Conservation (phyloP, 176 grass and related monocot species). For the Musa beccarii region DNA sequence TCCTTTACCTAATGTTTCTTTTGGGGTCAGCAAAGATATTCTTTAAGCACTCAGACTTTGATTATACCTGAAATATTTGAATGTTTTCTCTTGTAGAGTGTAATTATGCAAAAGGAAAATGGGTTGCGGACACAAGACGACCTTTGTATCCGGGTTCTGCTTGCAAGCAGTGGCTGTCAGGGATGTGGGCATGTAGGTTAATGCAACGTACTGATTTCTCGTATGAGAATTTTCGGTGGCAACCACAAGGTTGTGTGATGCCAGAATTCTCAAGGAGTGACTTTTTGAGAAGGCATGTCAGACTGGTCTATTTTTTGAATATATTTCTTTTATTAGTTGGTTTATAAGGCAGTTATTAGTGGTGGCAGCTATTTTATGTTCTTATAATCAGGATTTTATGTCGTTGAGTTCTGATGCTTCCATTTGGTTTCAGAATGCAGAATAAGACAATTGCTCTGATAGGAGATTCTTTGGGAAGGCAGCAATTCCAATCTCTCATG, state of each 20-base stretch:
- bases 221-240: constrained; percentile 74
- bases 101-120: constrained; percentile 85
- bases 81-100: constrained; percentile 43
- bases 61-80: constrained; percentile 10
- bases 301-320: background rate
- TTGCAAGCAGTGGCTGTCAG: constrained; percentile 80
- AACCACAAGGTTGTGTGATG: constrained; percentile 67
- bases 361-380: background rate
- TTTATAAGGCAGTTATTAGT: background rate
- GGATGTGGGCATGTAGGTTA: constrained; percentile 93
- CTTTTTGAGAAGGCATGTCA: constrained; percentile 54
- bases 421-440: constrained; percentile 50
- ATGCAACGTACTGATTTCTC: constrained; percentile 65
- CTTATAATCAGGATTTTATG: background rate
- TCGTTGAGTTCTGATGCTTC: background rate
- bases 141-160: constrained; percentile 76
- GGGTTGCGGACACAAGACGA: constrained; percentile 55
- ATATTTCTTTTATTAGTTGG: background rate
- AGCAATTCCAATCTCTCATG: constrained; percentile 97
- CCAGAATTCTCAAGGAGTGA: constrained; percentile 59
- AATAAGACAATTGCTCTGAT: constrained; percentile 88
- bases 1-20: background rate
- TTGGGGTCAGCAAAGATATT: background rate
- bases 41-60: background rate
- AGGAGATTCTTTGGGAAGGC: constrained; percentile 91